Evolutionary conservation across 768 basidiomycete genomes (phyloP).

Genomic region (Jaapia argillacea): DNA sequence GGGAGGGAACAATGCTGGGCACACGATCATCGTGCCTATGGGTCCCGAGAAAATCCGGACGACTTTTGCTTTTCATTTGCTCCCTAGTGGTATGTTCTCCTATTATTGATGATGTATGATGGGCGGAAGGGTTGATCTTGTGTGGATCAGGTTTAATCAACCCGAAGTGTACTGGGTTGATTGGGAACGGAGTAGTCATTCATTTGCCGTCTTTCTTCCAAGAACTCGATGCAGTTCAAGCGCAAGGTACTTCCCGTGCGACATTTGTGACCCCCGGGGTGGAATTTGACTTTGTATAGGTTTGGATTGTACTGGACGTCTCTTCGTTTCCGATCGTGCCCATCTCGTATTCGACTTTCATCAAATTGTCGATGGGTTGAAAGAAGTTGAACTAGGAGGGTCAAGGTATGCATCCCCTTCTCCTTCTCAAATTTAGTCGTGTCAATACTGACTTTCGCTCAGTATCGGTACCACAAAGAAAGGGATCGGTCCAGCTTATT

Average conservation of each 20-base stretch:
- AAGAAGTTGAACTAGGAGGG: constrained; percentile 94
- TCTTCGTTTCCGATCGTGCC: constrained; percentile 93
- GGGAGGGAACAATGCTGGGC: constrained; percentile 98
- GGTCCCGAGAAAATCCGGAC: constrained; percentile 62
- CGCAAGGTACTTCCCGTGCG: constrained; percentile 54
- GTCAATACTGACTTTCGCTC: constrained; percentile 1
- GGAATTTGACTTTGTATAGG: constrained; percentile 34
- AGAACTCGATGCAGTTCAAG: constrained; percentile 80
- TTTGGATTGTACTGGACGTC: constrained; percentile 70
- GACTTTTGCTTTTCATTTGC: constrained; percentile 90
- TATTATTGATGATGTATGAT: no score
- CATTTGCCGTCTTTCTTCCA: constrained; percentile 92
- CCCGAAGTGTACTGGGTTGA: constrained; percentile 72
- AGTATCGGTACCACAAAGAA: constrained; percentile 98
- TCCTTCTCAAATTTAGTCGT: neutral
- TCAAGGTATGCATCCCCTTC: constrained; percentile 40
- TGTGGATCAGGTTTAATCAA: constrained; percentile 67
- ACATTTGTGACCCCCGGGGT: neutral
- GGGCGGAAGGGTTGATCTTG: no score
- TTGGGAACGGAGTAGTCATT: constrained; percentile 94
- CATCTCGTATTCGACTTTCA: constrained; percentile 99
- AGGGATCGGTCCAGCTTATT: constrained; percentile 98
- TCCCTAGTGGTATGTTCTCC: constrained; percentile 74
- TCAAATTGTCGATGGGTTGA: constrained; percentile 97
- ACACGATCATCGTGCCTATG: constrained; percentile 85